Conservation (phyloP, 371 early-diverging fungal species). For the Syncephalastrum monosporum region DNA sequence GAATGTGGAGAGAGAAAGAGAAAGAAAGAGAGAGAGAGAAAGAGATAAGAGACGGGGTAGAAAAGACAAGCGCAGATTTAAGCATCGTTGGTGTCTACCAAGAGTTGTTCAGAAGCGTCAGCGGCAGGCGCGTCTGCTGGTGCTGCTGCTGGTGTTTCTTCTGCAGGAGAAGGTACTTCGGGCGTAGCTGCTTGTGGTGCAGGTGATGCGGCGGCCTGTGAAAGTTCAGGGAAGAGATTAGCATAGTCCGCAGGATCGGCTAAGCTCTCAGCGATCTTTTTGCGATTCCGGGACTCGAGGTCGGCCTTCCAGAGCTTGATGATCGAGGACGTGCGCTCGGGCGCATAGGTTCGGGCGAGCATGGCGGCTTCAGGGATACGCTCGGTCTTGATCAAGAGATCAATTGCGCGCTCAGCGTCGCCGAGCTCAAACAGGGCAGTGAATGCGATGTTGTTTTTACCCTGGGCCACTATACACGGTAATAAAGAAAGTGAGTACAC, state of each 20-base stretch:
- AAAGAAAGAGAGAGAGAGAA: no score
- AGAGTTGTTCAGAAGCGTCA: no score
- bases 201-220: background rate
- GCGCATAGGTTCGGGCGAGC: constrained; percentile 88
- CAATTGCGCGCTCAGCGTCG: constrained; percentile 75
- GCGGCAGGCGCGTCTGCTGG: no score
- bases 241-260: constrained; percentile 84
- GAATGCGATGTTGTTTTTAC: constrained; percentile 91
- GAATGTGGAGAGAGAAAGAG: no score
- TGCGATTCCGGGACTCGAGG: constrained; percentile 65
- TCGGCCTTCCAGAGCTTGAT: constrained; percentile 81
- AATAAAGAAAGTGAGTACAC: background rate
- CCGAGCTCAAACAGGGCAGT: constrained; percentile 76
- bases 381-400: constrained; percentile 79
- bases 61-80: no score
- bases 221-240: constrained; percentile 84
- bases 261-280: constrained; percentile 85
- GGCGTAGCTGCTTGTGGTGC: no score
- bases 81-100: no score
- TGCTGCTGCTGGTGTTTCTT: no score
- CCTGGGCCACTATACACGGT: constrained; percentile 52
- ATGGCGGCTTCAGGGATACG: constrained; percentile 96
- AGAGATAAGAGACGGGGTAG: no score
- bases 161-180: no score
- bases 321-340: constrained; percentile 71